Base-by-base conservation (phyloP, 257 asterid genomes). In the Solanum clarkiae region DNA sequence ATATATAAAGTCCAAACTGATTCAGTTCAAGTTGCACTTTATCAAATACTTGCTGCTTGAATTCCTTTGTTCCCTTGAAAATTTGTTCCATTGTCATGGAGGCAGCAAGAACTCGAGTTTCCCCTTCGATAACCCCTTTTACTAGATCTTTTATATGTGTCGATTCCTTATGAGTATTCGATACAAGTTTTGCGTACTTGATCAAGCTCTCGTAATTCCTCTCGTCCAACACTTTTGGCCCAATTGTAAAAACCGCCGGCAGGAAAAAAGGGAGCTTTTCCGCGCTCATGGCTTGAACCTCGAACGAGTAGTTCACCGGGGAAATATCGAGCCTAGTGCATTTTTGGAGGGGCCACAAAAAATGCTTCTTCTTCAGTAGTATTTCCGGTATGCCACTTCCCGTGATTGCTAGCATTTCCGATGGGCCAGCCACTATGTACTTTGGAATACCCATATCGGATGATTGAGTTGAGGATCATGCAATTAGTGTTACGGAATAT, bases 231-330 rank as follows among this genome's bases (percentile, higher is more conserved):
- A 66, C 84, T 0, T 89, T 89, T 0, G 97, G 97, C 47, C 96
- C 93, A 75, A 93, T 91, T 18, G 97, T 93, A 94, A 91, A 93
- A 29, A 93, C 97, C 2, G 95, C 95, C 0, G 94, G 97, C 74
- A 93, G 93, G 57, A 91, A 68, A 45, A 93, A 92, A 26, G 97
- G 95, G 66, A 93, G 94, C 87, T 93, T 93, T 70, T 93, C 95
- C 11, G 94, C 94, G 81, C 95, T 92, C 96, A 92, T 93, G 69
- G 96, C 97, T 32, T 93, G 95, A 12, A 93, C 96, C 59, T 93
- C 89, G 81, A 93, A 93, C 36, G 94, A 89, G 88, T 93, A 92
- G 68, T 93, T 93, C 3, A 92, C 96, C 0, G 97, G 96, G 11
- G 95, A 87, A 18, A 92, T 80, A 65, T 94, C 94, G 20, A 90